Evolutionary conservation across 163 green algal species (phyloP).

Genomic region (Chlorella variabilis): DNA sequence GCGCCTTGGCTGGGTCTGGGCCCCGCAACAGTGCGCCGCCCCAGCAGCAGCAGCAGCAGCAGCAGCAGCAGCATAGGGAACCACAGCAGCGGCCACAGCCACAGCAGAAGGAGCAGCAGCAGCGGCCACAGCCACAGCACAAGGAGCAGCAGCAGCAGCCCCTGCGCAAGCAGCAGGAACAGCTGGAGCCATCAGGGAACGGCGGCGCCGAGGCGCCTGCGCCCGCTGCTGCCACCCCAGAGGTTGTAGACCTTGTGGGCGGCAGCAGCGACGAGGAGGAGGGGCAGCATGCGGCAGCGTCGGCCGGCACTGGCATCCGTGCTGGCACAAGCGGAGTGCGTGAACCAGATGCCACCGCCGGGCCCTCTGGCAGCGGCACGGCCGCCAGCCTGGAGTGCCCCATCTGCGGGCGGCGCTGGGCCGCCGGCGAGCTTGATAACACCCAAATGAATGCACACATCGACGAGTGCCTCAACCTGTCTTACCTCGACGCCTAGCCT

Average conservation of each 20-base stretch:
- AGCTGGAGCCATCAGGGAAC: no score
- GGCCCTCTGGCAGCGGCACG: no score
- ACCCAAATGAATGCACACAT: conserved; percentile 12
- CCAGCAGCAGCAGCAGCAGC: neutral
- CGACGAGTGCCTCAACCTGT: conserved; percentile 27
- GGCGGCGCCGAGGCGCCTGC: neutral
- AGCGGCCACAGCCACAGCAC: neutral
- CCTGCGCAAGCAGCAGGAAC: neutral
- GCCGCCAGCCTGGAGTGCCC: neutral
- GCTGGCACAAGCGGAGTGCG: neutral
- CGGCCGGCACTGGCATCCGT: no score
- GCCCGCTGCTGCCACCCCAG: neutral
- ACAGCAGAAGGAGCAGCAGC: neutral
- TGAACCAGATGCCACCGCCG: no score
- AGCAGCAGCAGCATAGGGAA: neutral
- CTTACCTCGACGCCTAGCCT: neutral
- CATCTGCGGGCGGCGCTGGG: conserved; percentile 2
- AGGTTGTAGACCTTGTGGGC: neutral
- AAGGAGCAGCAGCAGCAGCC: neutral
- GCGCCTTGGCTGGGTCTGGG: neutral
- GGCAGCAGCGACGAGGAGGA: conserved; percentile 11
- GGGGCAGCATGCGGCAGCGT: no score
- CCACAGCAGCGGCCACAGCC: neutral
- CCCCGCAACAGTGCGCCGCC: no score
- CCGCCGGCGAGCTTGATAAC: neutral